Conservation (phyloP, 1,139 yeast species). For the Blastobotrys persicus region DNA sequence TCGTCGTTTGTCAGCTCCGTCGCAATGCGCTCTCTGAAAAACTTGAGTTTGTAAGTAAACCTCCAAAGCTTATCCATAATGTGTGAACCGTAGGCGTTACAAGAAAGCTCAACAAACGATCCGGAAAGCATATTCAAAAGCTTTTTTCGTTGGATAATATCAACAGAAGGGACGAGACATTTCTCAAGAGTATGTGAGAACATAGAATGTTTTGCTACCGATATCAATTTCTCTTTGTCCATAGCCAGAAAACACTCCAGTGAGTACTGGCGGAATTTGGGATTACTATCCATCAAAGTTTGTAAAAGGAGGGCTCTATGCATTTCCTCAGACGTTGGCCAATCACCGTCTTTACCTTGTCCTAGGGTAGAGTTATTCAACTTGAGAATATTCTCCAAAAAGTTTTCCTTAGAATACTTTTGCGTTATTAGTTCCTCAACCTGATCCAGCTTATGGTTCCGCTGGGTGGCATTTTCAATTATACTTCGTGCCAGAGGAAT, state of each 20-base stretch:
- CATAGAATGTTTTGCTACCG: slow-evolving; percentile 84
- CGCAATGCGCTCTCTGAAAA: slow-evolving; percentile 86
- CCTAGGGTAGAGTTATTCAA: slow-evolving; percentile 72
- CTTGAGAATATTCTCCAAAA: slow-evolving; percentile 66
- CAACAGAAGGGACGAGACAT: slow-evolving; percentile 45
- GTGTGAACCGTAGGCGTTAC: slow-evolving; percentile 91
- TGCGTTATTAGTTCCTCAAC: slow-evolving; percentile 58
- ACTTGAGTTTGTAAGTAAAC: slow-evolving; percentile 71
- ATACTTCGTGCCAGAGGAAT: slow-evolving; percentile 67
- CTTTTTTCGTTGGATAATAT: slow-evolving; percentile 60
- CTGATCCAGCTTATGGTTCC: slow-evolving; percentile 62
- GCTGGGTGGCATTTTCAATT: slow-evolving; percentile 60
- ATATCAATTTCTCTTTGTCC: slow-evolving; percentile 56
- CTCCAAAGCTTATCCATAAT: slow-evolving; percentile 81
- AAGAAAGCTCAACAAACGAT: slow-evolving; percentile 54
- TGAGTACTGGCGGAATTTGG: slow-evolving; percentile 53
- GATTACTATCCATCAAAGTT: slow-evolving; percentile 57
- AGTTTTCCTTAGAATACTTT: slow-evolving; percentile 46
- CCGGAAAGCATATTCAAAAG: slow-evolving; percentile 62
- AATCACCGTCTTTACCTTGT: slow-evolving; percentile 68
- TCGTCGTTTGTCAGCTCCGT: slow-evolving; percentile 59
- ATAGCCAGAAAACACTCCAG: slow-evolving; percentile 61
- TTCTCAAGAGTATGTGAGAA: slow-evolving; percentile 72
- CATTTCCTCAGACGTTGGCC: slow-evolving; percentile 91
- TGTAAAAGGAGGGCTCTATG: slow-evolving; percentile 74